Evolutionary conservation across 345 rosid species (phyloP), one percentile per base, ranked within the genome.

Genomic region (Ceriops zippeliana): DNA sequence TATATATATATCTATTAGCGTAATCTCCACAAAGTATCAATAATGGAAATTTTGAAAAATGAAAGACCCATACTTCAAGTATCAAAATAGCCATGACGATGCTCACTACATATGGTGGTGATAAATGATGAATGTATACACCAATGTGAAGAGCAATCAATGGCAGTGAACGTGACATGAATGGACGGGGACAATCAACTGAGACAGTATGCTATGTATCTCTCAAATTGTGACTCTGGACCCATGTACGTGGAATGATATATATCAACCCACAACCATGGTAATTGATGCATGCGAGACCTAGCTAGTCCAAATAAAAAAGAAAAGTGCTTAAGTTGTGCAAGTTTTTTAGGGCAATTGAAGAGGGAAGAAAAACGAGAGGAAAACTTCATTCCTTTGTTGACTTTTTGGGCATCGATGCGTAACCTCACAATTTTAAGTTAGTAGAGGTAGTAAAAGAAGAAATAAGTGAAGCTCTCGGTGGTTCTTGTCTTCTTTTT

Each of bases 241-340:
- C 51, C 35, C 62, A 59, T 46, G 30, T 54, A 54, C 58, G 58
- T 54, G 58, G 58, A 24, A 7, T 21, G 58, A 42, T 42, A 42
- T 11, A 22, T 54, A 54, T 54, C 24, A 9, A 22, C 16, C 10
- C 35, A 30, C 11, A 27, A 6, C 37, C 67, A 67, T 42, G 65
- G 76, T 69, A 61, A 70, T 75, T 62, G 81, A 72, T 62, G 68
- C 72, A 65, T 68, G 76, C 61, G 84, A 77, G 77, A 31, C 66
- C 70, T 61, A 69, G 57, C 59, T 59, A 58, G 1, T 3, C 10
- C 22, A 11, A 4, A 3, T 7, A 20, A 51, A 16, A 34, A 7
- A 34, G 2, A 38, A 38, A 11, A 13, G 15, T 38, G 22, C 53
- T 54, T 53, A 32, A 8, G 26, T 7, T 19, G 9, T 2, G 9